Conservation (phyloP, 345 rosid genomes). For the Triadica sebifera region DNA sequence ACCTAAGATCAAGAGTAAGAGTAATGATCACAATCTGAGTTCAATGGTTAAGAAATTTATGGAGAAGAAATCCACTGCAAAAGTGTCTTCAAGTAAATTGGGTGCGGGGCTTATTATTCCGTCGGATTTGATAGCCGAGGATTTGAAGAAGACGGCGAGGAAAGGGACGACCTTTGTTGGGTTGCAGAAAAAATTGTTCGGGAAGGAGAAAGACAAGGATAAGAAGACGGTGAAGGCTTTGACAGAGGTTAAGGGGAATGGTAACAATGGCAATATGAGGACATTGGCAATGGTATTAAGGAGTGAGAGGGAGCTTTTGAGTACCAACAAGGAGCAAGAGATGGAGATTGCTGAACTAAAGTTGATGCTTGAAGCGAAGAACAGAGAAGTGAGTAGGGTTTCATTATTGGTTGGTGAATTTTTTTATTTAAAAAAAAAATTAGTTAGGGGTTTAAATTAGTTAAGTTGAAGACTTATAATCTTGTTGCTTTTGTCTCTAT, state of each 20-base stretch:
- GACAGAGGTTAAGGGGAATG: constrained; percentile 63
- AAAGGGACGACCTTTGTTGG: constrained; percentile 45
- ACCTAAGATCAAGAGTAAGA: constrained; percentile 19
- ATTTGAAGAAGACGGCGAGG: constrained; percentile 59
- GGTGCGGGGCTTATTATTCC: constrained; percentile 49
- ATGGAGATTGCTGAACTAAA: constrained; percentile 55
- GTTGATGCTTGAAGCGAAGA: constrained; percentile 54
- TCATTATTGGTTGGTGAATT: not conserved
- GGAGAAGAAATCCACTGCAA: constrained; percentile 41
- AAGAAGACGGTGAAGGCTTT: constrained; percentile 60
- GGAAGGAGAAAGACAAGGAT: constrained; percentile 40
- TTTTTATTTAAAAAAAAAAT: not conserved
- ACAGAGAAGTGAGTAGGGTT: constrained; percentile 49
- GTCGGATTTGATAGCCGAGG: constrained; percentile 57
- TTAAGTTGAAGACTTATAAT: not conserved
- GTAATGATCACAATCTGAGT: constrained; percentile 38
- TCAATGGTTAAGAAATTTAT: constrained; percentile 70
- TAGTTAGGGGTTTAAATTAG: not conserved
- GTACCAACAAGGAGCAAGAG: constrained; percentile 68
- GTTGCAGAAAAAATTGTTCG: constrained; percentile 79
- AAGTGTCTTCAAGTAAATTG: constrained; percentile 33
- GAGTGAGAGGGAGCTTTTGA: constrained; percentile 85
- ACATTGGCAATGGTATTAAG: constrained; percentile 86
- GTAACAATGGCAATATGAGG: constrained; percentile 42
- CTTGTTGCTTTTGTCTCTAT: not conserved